Evolutionary conservation across 805 yeast genomes (phyloP).

Genomic region (Yarrowia divulgata): DNA sequence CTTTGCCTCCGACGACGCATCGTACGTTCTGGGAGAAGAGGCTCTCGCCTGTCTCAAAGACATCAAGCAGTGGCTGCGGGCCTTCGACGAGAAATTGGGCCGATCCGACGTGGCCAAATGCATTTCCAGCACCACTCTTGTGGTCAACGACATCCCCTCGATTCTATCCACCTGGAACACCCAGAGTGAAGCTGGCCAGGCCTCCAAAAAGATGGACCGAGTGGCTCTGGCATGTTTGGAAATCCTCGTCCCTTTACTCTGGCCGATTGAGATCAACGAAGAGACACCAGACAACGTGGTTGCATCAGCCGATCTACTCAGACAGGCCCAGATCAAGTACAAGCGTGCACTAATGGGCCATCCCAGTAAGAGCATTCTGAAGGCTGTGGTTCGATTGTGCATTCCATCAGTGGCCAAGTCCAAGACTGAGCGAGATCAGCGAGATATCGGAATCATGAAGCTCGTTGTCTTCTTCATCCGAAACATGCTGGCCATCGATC

Average conservation of each 20-base stretch:
- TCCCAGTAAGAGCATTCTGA: conserved; percentile 66
- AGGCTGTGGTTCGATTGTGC: conserved; percentile 73
- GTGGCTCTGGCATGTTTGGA: conserved; percentile 78
- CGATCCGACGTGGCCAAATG: conserved; percentile 87
- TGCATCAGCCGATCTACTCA: conserved; percentile 67
- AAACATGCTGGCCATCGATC: conserved; percentile 79
- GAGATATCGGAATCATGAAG: conserved; percentile 76
- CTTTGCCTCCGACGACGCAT: conserved; percentile 58
- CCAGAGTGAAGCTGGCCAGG: conserved; percentile 42
- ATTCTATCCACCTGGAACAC: conserved; percentile 78
- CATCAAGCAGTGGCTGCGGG: conserved; percentile 83
- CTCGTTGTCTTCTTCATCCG: conserved; percentile 76
- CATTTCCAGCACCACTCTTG: conserved; percentile 78
- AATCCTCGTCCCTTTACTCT: conserved; percentile 79
- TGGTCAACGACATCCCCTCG: conserved; percentile 73
- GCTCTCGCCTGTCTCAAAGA: conserved; percentile 87
- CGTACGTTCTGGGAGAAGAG: conserved; percentile 85
- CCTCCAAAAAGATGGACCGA: conserved; percentile 57
- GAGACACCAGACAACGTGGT: conserved; percentile 50
- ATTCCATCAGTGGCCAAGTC: conserved; percentile 56
- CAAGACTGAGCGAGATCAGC: conserved; percentile 61
- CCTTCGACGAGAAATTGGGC: conserved; percentile 76
- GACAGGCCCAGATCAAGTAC: conserved; percentile 71
- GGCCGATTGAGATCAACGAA: conserved; percentile 76
- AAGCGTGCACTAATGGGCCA: conserved; percentile 65